Evolutionary conservation across 2,329 filamentous ascomycete genomes (phyloP), one percentile per base, ranked within the genome.

Genomic region (Penicillium sumatraense): DNA sequence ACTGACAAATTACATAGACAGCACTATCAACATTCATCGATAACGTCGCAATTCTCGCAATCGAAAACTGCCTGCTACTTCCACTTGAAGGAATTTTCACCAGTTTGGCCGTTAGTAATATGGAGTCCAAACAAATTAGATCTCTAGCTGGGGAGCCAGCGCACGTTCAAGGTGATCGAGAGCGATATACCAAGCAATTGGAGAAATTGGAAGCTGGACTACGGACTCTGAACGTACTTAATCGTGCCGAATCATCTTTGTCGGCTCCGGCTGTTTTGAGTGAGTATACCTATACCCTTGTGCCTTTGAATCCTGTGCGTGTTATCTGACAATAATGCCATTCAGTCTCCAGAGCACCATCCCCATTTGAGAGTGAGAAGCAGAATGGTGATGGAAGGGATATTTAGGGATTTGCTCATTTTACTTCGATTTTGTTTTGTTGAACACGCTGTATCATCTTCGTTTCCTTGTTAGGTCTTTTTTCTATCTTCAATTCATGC

Each of bases 31-130:
- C 75, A 0, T 81, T 83, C 45, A 70, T 78, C 3, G 77, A 83
- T 3, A 81, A 81, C 18, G 68, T 83, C 9, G 71, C 77, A 16
- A 80, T 74, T n/a, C 68, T 82, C 0, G 80, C 74, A 0, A 69
- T 81, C 0, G 81, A 83, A 59, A 78, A 77, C 27, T 81, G 78
- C 41, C 73, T 84, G 1, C 64, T 83, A 0, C 63, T 53, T 0
- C 71, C 77, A 1, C 54, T 83, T 0, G 71, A 74, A 1, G 50
- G 56, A 0, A 78, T 83, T 2, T 68, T 83, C 27, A 78, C 74
- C 0, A 68, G 76, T 1, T 67, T 65, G 1, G 64, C 61, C 0
- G 72, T 82, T 1, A 64, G 68, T 33, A 51, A 46, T 1, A 73
- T 80, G 71, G 56, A 62, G 2, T 67, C 77, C 2, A 62, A 68